phyloP scores from a whole-genome alignment of 495 filamentous ascomycete species.

The Darksidea phi region DNA sequence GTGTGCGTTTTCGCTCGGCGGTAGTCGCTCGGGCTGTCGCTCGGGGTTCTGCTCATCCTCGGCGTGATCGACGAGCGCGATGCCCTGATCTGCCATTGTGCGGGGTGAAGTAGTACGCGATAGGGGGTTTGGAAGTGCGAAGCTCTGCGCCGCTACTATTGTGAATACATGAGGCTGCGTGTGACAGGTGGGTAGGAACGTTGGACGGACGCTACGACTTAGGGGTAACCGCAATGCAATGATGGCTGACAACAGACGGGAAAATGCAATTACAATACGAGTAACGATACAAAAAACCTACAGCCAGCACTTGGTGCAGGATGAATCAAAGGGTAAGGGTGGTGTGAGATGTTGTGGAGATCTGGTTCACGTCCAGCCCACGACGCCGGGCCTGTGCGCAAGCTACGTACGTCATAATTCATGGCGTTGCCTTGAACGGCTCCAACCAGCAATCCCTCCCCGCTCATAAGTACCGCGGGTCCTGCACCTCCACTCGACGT shows the following conservation, averaged over 20 bases:
- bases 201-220: background rate
- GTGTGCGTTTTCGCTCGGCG: slow-evolving; percentile 42
- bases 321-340: background rate
- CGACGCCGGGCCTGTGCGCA: slow-evolving; percentile 15
- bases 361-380: slow-evolving; percentile 16
- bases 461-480: slow-evolving; percentile 15
- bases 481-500: slow-evolving; percentile 1
- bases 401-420: slow-evolving; percentile 32
- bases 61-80: slow-evolving; percentile 56
- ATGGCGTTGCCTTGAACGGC: slow-evolving; percentile 3
- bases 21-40: slow-evolving; percentile 18
- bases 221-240: background rate
- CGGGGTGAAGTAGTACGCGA: background rate
- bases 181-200: slow-evolving; percentile 4
- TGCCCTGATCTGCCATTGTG: slow-evolving; percentile 59
- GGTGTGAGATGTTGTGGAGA: background rate
- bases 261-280: background rate
- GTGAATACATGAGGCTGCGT: slow-evolving; percentile 9
- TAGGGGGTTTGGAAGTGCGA: background rate
- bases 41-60: slow-evolving; percentile 29
- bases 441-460: slow-evolving; percentile 2
- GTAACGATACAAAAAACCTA: background rate
- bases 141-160: slow-evolving; percentile 4
- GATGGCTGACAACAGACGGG: background rate
- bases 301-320: slow-evolving; percentile 6